phyloP scores from a whole-genome alignment of 495 filamentous ascomycete genomes.

The Hyaloscypha variabilis region DNA sequence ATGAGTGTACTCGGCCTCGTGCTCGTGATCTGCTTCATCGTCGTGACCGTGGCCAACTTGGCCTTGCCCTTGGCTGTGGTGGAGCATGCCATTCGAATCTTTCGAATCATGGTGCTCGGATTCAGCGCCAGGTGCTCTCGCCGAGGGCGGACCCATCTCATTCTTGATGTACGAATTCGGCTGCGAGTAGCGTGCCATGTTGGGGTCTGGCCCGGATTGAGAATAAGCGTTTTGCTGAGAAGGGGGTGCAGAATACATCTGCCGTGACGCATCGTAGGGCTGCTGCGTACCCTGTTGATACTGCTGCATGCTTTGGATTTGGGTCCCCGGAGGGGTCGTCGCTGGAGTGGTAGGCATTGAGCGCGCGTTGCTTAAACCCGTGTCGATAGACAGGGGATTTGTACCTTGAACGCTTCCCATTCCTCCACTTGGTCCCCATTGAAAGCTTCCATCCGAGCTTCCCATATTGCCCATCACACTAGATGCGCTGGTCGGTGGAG shows the following conservation, averaged over 20 bases:
- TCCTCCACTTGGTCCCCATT: conserved; percentile 64
- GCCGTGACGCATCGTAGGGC: conserved; percentile 75
- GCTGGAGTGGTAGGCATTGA: conserved; percentile 94
- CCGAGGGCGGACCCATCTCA: conserved; percentile 90
- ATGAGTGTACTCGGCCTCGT: conserved; percentile 80
- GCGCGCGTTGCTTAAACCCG: conserved; percentile 74
- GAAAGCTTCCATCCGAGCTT: conserved; percentile 66
- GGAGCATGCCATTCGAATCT: conserved; percentile 61
- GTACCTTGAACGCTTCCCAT: conserved; percentile 67
- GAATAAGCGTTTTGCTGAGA: conserved; percentile 71
- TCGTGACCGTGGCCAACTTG: conserved; percentile 54
- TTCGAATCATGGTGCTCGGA: conserved; percentile 71
- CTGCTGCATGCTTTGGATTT: conserved; percentile 74
- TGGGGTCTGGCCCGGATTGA: conserved; percentile 61
- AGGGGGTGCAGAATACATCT: conserved; percentile 79
- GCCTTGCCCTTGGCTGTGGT: conserved; percentile 54
- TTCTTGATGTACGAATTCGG: conserved; percentile 76
- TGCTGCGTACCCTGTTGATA: conserved; percentile 67
- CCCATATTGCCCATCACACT: conserved; percentile 81
- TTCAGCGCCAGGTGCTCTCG: conserved; percentile 56
- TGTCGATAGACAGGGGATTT: conserved; percentile 85
- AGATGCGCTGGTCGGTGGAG: conserved; percentile 89
- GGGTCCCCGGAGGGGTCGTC: conserved; percentile 84
- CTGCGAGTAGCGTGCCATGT: conserved; percentile 71
- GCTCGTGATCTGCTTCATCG: conserved; percentile 75